Conservation (phyloP, 31 red algal species). For the Bonnemaisonia californica region DNA sequence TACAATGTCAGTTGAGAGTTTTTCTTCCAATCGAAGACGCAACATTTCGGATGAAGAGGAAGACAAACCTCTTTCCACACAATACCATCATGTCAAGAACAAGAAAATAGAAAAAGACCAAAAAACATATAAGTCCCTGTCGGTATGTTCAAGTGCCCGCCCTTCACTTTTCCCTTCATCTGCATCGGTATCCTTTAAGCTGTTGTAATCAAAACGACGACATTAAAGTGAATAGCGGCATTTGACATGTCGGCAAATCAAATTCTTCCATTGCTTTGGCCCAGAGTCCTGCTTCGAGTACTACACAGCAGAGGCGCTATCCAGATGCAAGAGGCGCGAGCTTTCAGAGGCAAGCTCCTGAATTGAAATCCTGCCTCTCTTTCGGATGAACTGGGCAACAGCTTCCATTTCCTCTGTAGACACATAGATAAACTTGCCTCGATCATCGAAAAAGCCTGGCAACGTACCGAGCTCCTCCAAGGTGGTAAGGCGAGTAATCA, state of each 20-base stretch:
- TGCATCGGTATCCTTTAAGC: background rate
- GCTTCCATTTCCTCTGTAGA: constrained; percentile 58
- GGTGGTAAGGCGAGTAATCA: constrained; percentile 47
- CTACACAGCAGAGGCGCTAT: background rate
- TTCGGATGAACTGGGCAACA: constrained; percentile 52
- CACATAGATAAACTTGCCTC: constrained; percentile 85
- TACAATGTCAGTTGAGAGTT: too few relatives aligned
- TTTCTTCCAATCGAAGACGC: too few relatives aligned
- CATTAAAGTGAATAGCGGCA: background rate
- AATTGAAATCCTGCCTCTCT: constrained; percentile 48
- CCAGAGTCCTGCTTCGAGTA: background rate
- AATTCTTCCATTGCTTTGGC: background rate
- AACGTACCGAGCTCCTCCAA: constrained; percentile 57
- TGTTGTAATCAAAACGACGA: too few relatives aligned
- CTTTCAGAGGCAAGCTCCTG: constrained; percentile 52
- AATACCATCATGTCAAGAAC: too few relatives aligned
- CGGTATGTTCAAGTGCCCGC: background rate
- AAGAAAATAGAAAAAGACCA: constrained; percentile 11
- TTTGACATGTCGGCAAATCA: background rate
- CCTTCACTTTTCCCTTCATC: background rate
- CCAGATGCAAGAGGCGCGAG: constrained; percentile 41
- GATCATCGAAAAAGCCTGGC: constrained; percentile 83
- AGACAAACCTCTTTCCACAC: too few relatives aligned
- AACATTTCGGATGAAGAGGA: too few relatives aligned
- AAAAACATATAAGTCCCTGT: background rate